These are phyloP conservation scores for Fusarium sp. DNA, from an alignment of 2,329 filamentous ascomycete species.

Conservation along the genomic window DNA sequence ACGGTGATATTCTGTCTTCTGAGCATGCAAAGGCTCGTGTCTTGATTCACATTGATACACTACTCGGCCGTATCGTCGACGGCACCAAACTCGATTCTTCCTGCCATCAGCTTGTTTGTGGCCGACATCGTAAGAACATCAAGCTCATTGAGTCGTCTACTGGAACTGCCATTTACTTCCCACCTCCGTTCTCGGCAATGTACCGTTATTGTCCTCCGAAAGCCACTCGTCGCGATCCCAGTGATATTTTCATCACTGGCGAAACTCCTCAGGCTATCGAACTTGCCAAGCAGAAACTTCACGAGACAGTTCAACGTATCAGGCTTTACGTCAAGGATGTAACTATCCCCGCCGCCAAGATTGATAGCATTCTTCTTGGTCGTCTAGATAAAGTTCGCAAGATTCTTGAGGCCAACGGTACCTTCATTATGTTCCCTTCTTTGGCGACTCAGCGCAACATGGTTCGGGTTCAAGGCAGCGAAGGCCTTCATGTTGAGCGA, in stretches of 20 bases:
- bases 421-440: conserved; percentile 92
- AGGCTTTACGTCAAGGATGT: conserved; percentile 94
- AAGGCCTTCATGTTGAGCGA: conserved; percentile 93
- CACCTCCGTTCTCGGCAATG: conserved; percentile 90
- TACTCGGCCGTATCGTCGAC: conserved; percentile 85
- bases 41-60: conserved; percentile 96
- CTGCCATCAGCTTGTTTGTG: conserved; percentile 92
- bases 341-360: conserved; percentile 89
- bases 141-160: conserved; percentile 97
- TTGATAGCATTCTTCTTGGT: conserved; percentile 92
- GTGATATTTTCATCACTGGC: conserved; percentile 96
- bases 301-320: conserved; percentile 84
- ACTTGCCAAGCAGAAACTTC: conserved; percentile 90
- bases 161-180: conserved; percentile 98
- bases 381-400: conserved; percentile 97
- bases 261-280: conserved; percentile 88
- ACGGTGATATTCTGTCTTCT: conserved; percentile 93
- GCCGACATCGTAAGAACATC: conserved; percentile 95
- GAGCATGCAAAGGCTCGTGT: conserved; percentile 98
- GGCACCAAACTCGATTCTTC: conserved; percentile 86
- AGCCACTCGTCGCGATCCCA: conserved; percentile 84
- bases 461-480: conserved; percentile 91
- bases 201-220: conserved; percentile 91
- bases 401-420: conserved; percentile 96
- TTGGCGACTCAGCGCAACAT: conserved; percentile 87